Evolutionary conservation across 1,284 basidiomycete genomes (phyloP).

Genomic region (Chondrostereum purpureum): DNA sequence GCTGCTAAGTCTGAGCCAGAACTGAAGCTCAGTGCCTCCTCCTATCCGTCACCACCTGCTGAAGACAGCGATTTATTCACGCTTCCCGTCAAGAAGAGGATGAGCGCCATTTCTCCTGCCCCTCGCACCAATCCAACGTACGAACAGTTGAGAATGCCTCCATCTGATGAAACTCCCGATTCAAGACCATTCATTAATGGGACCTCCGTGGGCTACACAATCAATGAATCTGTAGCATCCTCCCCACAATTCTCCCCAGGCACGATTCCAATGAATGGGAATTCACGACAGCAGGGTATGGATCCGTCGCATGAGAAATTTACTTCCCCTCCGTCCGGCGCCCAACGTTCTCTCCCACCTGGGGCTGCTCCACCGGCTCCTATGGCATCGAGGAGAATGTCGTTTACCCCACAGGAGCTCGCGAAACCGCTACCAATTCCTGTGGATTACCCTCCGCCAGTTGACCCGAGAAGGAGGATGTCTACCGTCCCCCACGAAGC

Average conservation of each 20-base stretch:
- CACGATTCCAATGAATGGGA: no score
- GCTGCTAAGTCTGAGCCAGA: constrained; percentile 11
- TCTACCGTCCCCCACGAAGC: background rate
- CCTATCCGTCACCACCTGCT: constrained; percentile 12
- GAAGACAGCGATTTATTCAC: constrained; percentile 3
- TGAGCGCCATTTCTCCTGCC: constrained; percentile 1
- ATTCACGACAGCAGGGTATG: no score
- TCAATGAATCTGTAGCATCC: no score
- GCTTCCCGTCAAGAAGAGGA: constrained; percentile 5
- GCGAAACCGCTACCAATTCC: background rate
- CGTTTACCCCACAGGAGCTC: background rate
- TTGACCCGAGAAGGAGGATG: no score
- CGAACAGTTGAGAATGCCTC: background rate
- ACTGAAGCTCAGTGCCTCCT: background rate
- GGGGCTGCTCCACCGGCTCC: background rate
- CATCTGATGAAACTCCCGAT: background rate
- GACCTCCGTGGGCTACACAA: no score
- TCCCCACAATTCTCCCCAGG: no score
- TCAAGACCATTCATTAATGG: background rate
- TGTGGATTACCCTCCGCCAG: background rate
- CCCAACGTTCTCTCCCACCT: no score
- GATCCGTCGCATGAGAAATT: no score
- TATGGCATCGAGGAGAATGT: background rate
- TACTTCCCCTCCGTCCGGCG: no score
- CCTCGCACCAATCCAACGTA: background rate